These are phyloP conservation scores for Plasmodium sp. DNA, from an alignment of 169 alveolate genomes.

Conservation along the genomic window DNA sequence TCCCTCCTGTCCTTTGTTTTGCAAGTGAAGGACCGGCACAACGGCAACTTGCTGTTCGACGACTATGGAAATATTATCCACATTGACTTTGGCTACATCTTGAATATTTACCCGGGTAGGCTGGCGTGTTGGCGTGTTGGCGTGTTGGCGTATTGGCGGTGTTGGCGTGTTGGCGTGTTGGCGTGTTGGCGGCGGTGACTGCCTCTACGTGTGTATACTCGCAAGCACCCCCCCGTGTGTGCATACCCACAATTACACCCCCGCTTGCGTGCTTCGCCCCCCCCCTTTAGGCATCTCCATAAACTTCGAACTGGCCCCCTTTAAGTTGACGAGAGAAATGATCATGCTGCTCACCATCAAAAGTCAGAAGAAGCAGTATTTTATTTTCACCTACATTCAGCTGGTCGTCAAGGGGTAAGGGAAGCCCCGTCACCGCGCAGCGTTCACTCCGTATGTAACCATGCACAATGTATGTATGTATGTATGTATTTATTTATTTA, in stretches of 20 bases:
- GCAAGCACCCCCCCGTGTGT: too few relatives aligned
- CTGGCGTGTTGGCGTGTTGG: too few relatives aligned
- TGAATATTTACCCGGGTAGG: slow-evolving; percentile 97
- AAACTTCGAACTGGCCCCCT: slow-evolving; percentile 96
- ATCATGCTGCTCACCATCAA: slow-evolving; percentile 66
- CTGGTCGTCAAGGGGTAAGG: slow-evolving; percentile 69
- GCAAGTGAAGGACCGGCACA: slow-evolving; percentile 95
- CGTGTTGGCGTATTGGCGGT: too few relatives aligned
- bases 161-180: too few relatives aligned
- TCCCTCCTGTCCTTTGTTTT: slow-evolving; percentile 94
- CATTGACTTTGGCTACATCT: slow-evolving; percentile 96
- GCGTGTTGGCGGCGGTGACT: not conserved
- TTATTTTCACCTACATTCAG: slow-evolving; percentile 67
- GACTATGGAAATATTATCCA: slow-evolving; percentile 96
- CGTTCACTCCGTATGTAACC: not conserved
- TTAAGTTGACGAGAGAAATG: slow-evolving; percentile 95
- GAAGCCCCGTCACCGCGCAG: not conserved
- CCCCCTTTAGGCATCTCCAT: slow-evolving; percentile 76
- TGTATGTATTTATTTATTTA: too few relatives aligned
- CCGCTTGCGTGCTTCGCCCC: not conserved
- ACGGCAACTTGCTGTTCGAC: slow-evolving; percentile 95
- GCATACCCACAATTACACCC: not conserved
- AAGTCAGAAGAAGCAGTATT: slow-evolving; percentile 62
- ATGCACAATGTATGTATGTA: too few relatives aligned
- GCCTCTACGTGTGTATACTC: too few relatives aligned